Base-by-base conservation (phyloP, 169 alveolate species). In the Plasmodium inui region DNA sequence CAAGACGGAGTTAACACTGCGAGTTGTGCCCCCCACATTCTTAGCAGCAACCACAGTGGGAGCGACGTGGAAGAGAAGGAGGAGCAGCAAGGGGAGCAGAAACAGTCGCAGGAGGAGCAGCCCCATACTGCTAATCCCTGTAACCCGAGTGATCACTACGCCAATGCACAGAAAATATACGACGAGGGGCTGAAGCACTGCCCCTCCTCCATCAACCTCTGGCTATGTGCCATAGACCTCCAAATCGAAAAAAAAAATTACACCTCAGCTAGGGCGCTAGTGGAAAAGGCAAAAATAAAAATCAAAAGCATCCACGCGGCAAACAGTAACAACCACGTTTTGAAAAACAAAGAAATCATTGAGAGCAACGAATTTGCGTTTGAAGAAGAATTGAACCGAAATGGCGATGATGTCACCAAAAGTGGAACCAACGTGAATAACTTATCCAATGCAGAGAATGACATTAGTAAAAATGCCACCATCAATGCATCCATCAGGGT, bases 221-320 rank as follows among this genome's bases (percentile, higher is more conserved):
- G 99, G 99, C 94, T 98, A 22, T 95, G 98, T 84, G 97, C 98
- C 34, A 96, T 97, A 39, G 98, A 98, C 61, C 92, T 97, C 30
- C 98, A 97, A 84, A 86, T 95, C 53, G 93, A 85, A 32, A 92
- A 95, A 86, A 92, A 86, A 82, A 96, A 96, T 90, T 96, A 97
- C 96, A 96, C 98, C 34, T 95, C 96, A 81, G 99, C 99, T 5
- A 95, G 99, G 76, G 98, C 98, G 14, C 78, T 98, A 78, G 97
- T 97, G 17, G 99, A 99, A 74, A 97, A 97, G 82, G 97, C 97
- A 30, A 96, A 96, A 95, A 96, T 94, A 2, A 96, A 96, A 74
- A 93, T 96, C 17, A 84, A 96, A 41, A 57, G 82, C 30, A 82
- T 96, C 3, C 99, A 99, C n/a, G 97, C 99, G 73, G 95, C 98